Evolutionary conservation across 2,329 filamentous ascomycete species (phyloP).

Genomic region (Neoarthrinium moseri): DNA sequence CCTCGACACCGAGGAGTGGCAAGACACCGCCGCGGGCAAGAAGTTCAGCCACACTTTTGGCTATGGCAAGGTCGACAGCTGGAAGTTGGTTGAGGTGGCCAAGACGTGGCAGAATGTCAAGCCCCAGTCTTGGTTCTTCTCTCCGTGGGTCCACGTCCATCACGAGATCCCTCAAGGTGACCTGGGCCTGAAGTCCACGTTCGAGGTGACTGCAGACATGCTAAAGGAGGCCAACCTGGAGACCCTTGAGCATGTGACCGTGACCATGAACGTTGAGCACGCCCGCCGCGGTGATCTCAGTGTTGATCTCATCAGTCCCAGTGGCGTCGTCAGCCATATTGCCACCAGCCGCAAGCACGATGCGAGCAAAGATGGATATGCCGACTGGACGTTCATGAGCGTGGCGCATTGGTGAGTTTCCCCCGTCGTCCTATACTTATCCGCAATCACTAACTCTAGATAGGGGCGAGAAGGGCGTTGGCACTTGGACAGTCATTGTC

Average conservation of each 20-base stretch:
- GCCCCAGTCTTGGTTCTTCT: constrained; percentile 92
- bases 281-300: constrained; percentile 85
- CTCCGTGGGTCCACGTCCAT: constrained; percentile 90
- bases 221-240: constrained; percentile 80
- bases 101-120: constrained; percentile 87
- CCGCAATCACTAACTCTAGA: neutral
- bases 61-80: constrained; percentile 93
- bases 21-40: constrained; percentile 75
- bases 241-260: constrained; percentile 88
- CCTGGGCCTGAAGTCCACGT: constrained; percentile 73
- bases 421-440: neutral
- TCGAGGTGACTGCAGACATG: constrained; percentile 80
- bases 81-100: constrained; percentile 77
- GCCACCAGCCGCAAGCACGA: constrained; percentile 74
- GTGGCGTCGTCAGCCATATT: constrained; percentile 79
- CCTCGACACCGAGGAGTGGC: constrained; percentile 71
- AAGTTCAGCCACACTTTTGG: constrained; percentile 93
- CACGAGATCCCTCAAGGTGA: constrained; percentile 82
- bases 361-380: constrained; percentile 66
- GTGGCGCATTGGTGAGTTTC: constrained; percentile 83
- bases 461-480: constrained; percentile 84
- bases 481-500: constrained; percentile 87
- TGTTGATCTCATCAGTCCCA: constrained; percentile 85
- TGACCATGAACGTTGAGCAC: constrained; percentile 96
- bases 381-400: constrained; percentile 98